These are phyloP conservation scores for Aspergillus fumigatiaffinis DNA, from an alignment of 2,329 filamentous ascomycete genomes.

Conservation along the genomic window DNA sequence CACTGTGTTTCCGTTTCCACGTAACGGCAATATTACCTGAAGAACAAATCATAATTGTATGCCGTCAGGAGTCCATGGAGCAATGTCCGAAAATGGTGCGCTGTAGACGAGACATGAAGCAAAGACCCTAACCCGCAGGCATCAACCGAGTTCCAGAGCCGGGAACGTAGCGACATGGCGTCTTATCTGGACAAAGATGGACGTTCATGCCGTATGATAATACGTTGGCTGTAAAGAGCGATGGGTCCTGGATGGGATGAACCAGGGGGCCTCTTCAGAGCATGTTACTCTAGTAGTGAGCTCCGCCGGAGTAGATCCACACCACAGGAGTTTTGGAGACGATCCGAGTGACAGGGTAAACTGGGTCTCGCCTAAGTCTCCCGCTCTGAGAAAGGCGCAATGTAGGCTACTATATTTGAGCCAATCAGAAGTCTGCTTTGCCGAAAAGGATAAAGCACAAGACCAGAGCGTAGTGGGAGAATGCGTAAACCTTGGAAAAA, in stretches of 20 bases:
- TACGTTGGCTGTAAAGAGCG: background rate
- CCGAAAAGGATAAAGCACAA: constrained; percentile 22
- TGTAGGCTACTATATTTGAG: constrained; percentile 17
- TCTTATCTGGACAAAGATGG: background rate
- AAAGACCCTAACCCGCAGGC: background rate
- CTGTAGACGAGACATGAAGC: background rate
- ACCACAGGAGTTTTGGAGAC: background rate
- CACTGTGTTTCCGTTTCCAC: background rate
- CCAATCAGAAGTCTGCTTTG: constrained; percentile 34
- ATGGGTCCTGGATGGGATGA: background rate
- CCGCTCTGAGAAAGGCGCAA: constrained; percentile 33
- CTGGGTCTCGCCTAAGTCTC: constrained; percentile 33
- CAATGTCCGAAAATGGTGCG: background rate
- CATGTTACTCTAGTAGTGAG: background rate
- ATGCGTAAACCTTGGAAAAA: background rate
- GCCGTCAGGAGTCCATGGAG: background rate
- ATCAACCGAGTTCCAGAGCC: background rate
- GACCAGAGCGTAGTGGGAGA: background rate
- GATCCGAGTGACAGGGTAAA: constrained; percentile 7
- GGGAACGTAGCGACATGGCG: background rate
- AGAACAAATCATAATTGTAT: background rate
- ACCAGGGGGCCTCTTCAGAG: background rate
- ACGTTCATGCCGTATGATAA: background rate
- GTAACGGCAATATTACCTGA: background rate
- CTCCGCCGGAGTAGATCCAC: background rate